Evolutionary conservation across 495 filamentous ascomycete species (phyloP).

Genomic region (Letharia lupina): DNA sequence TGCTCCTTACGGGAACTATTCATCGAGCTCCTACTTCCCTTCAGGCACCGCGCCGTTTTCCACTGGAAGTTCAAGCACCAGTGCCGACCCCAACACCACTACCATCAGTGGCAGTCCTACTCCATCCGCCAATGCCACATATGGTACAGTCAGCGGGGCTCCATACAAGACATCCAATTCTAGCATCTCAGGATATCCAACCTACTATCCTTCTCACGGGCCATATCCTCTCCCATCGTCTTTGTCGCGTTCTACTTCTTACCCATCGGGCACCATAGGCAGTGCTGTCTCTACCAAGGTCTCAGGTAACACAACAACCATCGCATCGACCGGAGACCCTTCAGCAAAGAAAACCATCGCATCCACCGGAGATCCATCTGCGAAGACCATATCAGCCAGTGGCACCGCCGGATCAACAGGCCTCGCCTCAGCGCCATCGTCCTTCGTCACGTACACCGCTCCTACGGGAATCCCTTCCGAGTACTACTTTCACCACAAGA

Average conservation of each 20-base stretch:
- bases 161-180: constrained; percentile 1
- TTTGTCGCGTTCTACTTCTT: not conserved
- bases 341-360: no score
- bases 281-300: not conserved
- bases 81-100: not conserved
- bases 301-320: no score
- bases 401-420: not conserved
- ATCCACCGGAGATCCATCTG: not conserved
- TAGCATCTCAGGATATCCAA: constrained; percentile 1
- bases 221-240: constrained; percentile 1
- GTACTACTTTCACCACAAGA: constrained; percentile 3
- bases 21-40: not conserved
- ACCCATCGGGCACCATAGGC: constrained; percentile 1
- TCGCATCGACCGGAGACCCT: not conserved
- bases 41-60: not conserved
- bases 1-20: constrained; percentile 1
- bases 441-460: not conserved
- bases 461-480: constrained; percentile 5
- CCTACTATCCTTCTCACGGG: not conserved
- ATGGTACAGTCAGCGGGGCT: not conserved
- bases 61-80: not conserved
- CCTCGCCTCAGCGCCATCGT: not conserved
- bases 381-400: not conserved
- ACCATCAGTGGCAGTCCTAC: constrained; percentile 3
- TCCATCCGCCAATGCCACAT: constrained; percentile 1